These are phyloP conservation scores for Microthlaspi erraticum DNA, from an alignment of 345 rosid species.

Conservation along the genomic window DNA sequence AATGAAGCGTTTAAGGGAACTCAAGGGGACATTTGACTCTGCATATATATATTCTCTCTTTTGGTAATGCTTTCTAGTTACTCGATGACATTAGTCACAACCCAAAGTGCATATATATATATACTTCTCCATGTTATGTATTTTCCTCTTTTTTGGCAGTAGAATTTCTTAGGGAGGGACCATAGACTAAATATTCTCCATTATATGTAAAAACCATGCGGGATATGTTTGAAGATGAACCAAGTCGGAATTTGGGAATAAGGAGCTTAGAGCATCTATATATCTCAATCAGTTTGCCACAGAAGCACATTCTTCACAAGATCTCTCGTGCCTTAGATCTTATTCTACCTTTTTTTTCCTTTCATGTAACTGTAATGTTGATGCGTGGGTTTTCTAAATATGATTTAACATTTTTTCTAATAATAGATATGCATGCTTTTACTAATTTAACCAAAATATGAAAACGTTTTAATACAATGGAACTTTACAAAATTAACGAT, in stretches of 20 bases:
- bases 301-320: slow-evolving; percentile 10
- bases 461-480: no score
- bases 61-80: slow-evolving; percentile 22
- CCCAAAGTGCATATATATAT: slow-evolving; percentile 25
- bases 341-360: not conserved
- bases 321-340: slow-evolving; percentile 10
- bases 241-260: slow-evolving; percentile 34
- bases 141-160: not conserved
- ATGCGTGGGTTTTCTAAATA: no score
- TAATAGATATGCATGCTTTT: no score
- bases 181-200: slow-evolving; percentile 21
- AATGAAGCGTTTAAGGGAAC: slow-evolving; percentile 47
- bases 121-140: not conserved
- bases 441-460: not conserved
- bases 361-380: slow-evolving; percentile 4
- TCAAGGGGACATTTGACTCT: slow-evolving; percentile 44
- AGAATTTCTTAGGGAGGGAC: slow-evolving; percentile 15
- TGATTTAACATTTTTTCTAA: no score
- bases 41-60: not conserved
- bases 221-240: slow-evolving; percentile 36
- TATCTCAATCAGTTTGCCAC: not conserved
- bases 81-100: not conserved
- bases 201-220: slow-evolving; percentile 3
- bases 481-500: not conserved
- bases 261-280: slow-evolving; percentile 19